Conservation (phyloP, 306 rosid genomes). For the Cajanus cajan region DNA sequence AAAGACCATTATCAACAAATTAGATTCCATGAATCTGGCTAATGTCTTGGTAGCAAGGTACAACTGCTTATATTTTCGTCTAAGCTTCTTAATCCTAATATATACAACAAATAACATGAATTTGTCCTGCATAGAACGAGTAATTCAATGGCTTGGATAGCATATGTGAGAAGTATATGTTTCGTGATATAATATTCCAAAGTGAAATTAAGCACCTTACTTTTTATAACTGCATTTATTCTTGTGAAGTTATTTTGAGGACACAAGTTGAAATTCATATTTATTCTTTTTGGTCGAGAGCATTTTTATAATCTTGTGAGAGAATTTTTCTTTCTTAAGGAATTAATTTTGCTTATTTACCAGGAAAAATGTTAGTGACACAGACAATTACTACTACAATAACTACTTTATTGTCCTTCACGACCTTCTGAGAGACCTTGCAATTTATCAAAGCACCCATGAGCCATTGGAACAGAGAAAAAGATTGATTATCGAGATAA, state of each 20-base stretch:
- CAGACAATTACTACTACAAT: slow-evolving; percentile 41
- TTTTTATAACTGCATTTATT: not conserved
- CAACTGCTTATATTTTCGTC: not conserved
- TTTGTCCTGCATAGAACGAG: not conserved
- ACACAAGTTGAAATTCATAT: not conserved
- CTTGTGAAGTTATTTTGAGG: not conserved
- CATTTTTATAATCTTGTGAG: not conserved
- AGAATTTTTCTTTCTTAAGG: not conserved
- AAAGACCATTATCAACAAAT: slow-evolving; percentile 29
- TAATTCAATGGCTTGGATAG: not conserved
- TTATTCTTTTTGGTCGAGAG: slow-evolving; percentile 6
- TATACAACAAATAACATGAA: not conserved
- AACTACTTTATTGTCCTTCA: slow-evolving; percentile 53
- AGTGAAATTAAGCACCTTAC: not conserved
- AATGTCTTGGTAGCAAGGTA: slow-evolving; percentile 56
- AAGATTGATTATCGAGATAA: slow-evolving; percentile 46
- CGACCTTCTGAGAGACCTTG: slow-evolving; percentile 64
- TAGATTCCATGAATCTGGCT: slow-evolving; percentile 46
- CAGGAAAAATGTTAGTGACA: slow-evolving; percentile 51
- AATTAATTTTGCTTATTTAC: slow-evolving; percentile 10
- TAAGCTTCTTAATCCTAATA: not conserved
- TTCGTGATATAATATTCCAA: slow-evolving; percentile 1
- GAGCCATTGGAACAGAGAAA: slow-evolving; percentile 41
- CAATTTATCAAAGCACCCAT: slow-evolving; percentile 37
- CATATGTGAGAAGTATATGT: not conserved